phyloP scores from a whole-genome alignment of 1,139 yeast genomes.

The Taphrina deformans region DNA sequence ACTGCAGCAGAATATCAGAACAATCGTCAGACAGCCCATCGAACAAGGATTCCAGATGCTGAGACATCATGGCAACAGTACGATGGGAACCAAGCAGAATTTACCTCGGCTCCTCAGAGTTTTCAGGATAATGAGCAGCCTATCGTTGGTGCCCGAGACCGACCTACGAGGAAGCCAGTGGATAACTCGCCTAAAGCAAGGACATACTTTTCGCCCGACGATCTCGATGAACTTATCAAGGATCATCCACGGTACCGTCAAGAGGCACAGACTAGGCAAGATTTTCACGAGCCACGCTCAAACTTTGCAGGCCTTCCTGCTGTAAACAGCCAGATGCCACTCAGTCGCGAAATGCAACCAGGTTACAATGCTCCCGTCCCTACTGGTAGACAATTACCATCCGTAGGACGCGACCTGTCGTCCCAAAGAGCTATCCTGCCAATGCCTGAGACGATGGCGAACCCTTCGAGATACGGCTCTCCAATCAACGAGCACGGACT shows the following conservation, averaged over 20 bases:
- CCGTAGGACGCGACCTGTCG: not conserved
- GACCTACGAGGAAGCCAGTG: conserved; percentile 6
- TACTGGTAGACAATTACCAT: not conserved
- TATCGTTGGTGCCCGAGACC: not conserved
- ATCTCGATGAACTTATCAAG: conserved; percentile 6
- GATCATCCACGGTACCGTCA: not conserved
- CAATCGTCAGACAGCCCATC: not conserved
- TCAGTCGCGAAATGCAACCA: not conserved
- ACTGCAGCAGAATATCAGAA: not conserved
- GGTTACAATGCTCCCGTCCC: not conserved
- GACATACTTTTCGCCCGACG: conserved; percentile 12
- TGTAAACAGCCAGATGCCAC: not conserved
- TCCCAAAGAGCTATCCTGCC: not conserved
- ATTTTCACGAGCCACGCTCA: not conserved
- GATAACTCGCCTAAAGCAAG: not conserved
- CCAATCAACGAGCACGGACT: not conserved
- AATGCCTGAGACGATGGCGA: not conserved
- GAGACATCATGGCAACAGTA: not conserved
- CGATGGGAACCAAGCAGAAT: not conserved
- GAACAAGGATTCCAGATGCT: not conserved
- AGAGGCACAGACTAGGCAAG: not conserved
- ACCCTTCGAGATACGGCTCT: not conserved
- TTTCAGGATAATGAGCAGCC: not conserved
- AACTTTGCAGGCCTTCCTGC: not conserved
- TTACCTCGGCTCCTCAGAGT: not conserved